Base-by-base conservation (phyloP, 2,329 filamentous ascomycete genomes). In the Akanthomyces uredinophilus region DNA sequence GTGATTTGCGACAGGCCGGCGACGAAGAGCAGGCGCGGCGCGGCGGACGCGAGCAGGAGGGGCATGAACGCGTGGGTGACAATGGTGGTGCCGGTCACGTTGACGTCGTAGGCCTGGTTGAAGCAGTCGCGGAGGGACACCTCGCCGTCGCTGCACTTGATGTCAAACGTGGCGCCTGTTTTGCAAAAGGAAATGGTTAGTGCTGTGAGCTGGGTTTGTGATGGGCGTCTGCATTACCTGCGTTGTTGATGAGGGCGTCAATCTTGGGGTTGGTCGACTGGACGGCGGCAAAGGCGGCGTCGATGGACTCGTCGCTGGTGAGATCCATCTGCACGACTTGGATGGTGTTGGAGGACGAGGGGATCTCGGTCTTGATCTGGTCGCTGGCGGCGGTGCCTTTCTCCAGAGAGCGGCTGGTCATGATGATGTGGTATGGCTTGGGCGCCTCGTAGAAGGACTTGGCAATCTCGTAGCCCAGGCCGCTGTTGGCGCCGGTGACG, bases 341-440 rank as follows among this genome's bases (percentile, higher is more conserved):
- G n/a, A 84, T 62, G 2, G 72, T 74, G 56, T 74, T 81, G 8
- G 69, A 29, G 0, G 75, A 74, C 0, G 70, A 54, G 0, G 79
- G 69, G 11, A 74, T 67, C 58, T 83, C 80, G 7, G 66, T 64
- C 44, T 74, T 66, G 10, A 83, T 64, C 1, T 70, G 65, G 3
- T 72, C 53, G 41, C 80, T 74, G 2, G 82, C 83, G 2, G 67
- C 66, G 1, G 81, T 68, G 27, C 77, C 84, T 61, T 84, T 85
- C 4, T 76, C 72, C 0, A 79, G 14, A 2, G 73, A 78, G 1
- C 84, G 79, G 43, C 76, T 77, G 43, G 83, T 83, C n/a, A 87
- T 66, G 29, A 86, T 67, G 61, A 87, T 76, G 7, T 78, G 74
- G 69, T 86, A 86, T 5, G 77, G 32, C 5, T 51, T 51, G 27